These are phyloP conservation scores for Parafenestella ontariensis DNA, from an alignment of 2,329 filamentous ascomycete species.

Conservation along the genomic window DNA sequence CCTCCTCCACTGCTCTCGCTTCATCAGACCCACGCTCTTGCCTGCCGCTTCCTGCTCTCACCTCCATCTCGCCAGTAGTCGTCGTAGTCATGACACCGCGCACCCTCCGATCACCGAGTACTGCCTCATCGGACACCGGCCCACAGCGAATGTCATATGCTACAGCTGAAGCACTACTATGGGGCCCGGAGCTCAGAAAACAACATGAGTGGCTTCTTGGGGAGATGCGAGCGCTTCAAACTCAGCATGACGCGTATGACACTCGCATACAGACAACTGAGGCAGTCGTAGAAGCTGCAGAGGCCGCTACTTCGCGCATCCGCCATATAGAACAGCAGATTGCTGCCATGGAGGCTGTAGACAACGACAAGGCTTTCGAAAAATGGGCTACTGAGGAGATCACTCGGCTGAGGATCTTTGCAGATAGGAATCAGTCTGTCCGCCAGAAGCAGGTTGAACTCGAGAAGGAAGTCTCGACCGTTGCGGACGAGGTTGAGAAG, in stretches of 20 bases:
- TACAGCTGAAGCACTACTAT: conserved; percentile 44
- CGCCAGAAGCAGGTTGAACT: conserved; percentile 26
- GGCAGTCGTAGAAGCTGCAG: conserved; percentile 18
- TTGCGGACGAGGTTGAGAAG: conserved; percentile 15
- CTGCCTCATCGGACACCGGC: conserved; percentile 6
- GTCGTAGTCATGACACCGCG: conserved; percentile 7
- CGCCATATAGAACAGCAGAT: conserved; percentile 28
- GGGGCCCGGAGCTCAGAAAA: conserved; percentile 51
- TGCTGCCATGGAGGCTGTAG: conserved; percentile 31
- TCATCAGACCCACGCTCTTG: no score
- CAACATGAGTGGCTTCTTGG: conserved; percentile 46
- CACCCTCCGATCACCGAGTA: conserved; percentile 16
- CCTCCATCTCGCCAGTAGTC: not conserved
- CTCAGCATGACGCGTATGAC: conserved; percentile 23
- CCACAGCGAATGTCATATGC: conserved; percentile 24
- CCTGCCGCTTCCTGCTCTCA: no score
- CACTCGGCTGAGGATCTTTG: conserved; percentile 14
- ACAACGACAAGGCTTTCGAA: conserved; percentile 27
- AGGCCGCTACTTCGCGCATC: conserved; percentile 19
- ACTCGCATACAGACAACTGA: conserved; percentile 30
- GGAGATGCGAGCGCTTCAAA: conserved; percentile 47
- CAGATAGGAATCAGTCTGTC: conserved; percentile 23
- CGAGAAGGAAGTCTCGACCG: conserved; percentile 11
- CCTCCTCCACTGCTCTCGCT: not conserved
- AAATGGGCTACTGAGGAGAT: conserved; percentile 25